Evolutionary conservation across 1,284 basidiomycete species (phyloP), one percentile per base, ranked within the genome.

Genomic region (Ganoderma multipileum): DNA sequence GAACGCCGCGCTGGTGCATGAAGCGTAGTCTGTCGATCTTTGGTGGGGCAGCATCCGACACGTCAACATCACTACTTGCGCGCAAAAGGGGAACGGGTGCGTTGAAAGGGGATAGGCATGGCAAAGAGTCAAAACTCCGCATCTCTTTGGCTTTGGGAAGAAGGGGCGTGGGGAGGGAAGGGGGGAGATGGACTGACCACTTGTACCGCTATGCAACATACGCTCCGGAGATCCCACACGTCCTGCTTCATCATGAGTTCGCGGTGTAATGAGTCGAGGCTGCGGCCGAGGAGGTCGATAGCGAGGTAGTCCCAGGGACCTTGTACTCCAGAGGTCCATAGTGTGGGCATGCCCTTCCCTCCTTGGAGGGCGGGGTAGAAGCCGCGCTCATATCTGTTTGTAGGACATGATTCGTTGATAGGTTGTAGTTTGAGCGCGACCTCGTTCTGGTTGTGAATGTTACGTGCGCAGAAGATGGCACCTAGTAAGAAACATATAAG

Each of bases 351-450:
- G 9, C 92, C 91, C 57, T 83, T 81, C n/a, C 86, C 91, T 20
- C 91, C 91, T 79, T 91, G 91, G 9, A 93, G 79, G 11, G 83
- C 75, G n/a, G 91, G 91, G 75, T 92, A 93, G 68, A 93, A 84
- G 68, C 81, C 73, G 38, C 89, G 86, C 75, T 93, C 91, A 66
- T 90, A 92, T 60, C 79, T 82, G 75, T 93, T 93, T 2, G 91
- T 93, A 0, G 90, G 92, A 73, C 91, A 93, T 75, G 91, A 86
- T 65, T 91, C 87, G 73, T 91, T 81, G 28, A 86, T 79, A 65
- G 84, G 82, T 77, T 93, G 91, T 9, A 93, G 80, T 75, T 93
- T 93, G 67, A 93, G 82, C 0, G 91, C 91, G 57, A 91, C 90
- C n/a, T 83, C 76, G 60, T 89, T 82, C 12, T 82, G 80, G 6